Conservation (phyloP, 805 yeast species). For the Yarrowia sp. region DNA sequence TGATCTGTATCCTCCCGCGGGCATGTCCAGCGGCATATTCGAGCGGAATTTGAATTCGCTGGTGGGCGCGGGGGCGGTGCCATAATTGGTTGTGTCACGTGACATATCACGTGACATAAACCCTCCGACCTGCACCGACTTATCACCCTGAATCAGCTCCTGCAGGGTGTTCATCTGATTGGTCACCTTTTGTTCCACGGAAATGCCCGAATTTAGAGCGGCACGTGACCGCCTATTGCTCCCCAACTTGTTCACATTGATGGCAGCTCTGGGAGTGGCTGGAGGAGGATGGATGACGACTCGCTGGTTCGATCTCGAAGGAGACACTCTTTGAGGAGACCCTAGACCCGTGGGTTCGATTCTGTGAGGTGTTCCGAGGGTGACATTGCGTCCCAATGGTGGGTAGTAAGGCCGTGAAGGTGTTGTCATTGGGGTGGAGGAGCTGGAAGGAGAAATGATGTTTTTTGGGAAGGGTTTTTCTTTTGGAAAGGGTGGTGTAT, state of each 20-base stretch:
- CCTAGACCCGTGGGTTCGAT: conserved; percentile 19
- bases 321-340: conserved; percentile 13
- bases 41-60: conserved; percentile 9
- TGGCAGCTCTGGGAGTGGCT: conserved; percentile 25
- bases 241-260: conserved; percentile 15
- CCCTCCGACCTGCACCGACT: neutral
- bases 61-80: neutral
- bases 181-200: neutral
- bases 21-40: conserved; percentile 23
- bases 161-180: conserved; percentile 15
- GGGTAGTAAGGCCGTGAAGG: conserved; percentile 12
- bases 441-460: too few relatives aligned
- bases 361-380: conserved; percentile 19
- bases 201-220: neutral
- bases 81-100: neutral
- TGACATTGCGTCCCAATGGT: neutral
- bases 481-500: too few relatives aligned
- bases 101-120: neutral
- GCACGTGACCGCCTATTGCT: conserved; percentile 13
- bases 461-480: neutral
- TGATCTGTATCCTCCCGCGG: conserved; percentile 1
- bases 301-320: conserved; percentile 13
- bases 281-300: conserved; percentile 12
- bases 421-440: neutral
- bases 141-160: conserved; percentile 7